phyloP scores from a whole-genome alignment of 208 protist genomes.

The Leptomonas seymouri region DNA sequence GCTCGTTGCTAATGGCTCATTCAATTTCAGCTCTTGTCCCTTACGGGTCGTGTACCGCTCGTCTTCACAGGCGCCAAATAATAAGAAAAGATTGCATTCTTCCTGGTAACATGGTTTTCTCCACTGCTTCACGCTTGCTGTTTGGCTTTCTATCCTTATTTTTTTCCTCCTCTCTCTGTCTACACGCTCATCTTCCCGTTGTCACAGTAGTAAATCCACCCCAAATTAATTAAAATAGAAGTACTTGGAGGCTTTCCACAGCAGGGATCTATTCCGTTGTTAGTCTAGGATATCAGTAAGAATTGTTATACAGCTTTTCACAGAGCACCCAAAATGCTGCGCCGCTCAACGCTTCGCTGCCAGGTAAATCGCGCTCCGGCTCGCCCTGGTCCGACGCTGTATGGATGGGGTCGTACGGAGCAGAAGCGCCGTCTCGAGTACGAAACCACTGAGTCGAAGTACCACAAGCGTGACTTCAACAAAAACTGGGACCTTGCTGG shows the following conservation, averaged over 20 bases:
- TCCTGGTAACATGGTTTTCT: neutral
- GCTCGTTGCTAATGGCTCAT: too few relatives aligned
- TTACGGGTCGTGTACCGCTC: too few relatives aligned
- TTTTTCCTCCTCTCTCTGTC: slow-evolving; percentile 17
- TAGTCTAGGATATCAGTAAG: neutral
- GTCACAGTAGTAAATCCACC: slow-evolving; percentile 3
- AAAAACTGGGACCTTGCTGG: slow-evolving; percentile 90
- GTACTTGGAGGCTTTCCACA: neutral
- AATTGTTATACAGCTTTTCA: neutral
- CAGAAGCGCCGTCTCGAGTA: slow-evolving; percentile 93
- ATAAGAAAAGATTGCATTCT: too few relatives aligned
- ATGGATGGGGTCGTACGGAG: slow-evolving; percentile 89
- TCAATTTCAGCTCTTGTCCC: neutral
- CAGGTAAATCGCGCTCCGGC: slow-evolving; percentile 86
- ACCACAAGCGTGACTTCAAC: slow-evolving; percentile 93
- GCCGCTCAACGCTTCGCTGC: slow-evolving; percentile 59
- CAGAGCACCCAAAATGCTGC: slow-evolving; percentile 59
- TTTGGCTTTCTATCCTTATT: slow-evolving; percentile 21
- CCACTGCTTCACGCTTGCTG: slow-evolving; percentile 4
- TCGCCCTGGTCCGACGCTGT: slow-evolving; percentile 85
- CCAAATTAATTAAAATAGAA: neutral
- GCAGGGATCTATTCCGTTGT: neutral
- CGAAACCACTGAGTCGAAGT: slow-evolving; percentile 88
- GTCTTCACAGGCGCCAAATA: too few relatives aligned
- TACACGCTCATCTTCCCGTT: neutral